A percentile compares a stretch with the other conserved stretches of the same genome.
These are phyloP conservation scores for Diaporthe sp. DNA, from an alignment of 2,329 filamentous ascomycete species.

Conservation along the genomic window DNA sequence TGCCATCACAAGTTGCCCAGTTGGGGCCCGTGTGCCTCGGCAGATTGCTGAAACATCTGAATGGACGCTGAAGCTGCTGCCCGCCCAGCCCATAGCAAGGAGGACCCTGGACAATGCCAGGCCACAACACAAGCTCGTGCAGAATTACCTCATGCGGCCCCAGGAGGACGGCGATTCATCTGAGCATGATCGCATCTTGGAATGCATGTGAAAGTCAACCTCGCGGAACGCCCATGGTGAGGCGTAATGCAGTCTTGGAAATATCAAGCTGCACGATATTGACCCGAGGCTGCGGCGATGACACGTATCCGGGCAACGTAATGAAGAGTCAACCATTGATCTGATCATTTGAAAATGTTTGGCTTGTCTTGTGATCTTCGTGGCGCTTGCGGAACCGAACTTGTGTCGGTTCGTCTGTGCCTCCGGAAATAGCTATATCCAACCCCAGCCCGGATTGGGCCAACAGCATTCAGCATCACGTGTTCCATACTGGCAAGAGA, in stretches of 20 bases:
- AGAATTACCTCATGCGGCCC: slow-evolving; percentile 8
- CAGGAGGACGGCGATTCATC: background rate
- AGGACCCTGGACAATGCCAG: slow-evolving; percentile 11
- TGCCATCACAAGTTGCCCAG: slow-evolving; percentile 23
- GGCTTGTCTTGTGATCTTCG: background rate
- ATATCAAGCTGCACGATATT: background rate
- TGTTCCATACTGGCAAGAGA: background rate
- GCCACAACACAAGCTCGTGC: slow-evolving; percentile 11
- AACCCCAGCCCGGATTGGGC: background rate
- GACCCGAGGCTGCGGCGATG: background rate
- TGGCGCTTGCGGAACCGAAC: too few relatives aligned
- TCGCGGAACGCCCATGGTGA: background rate
- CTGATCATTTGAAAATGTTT: background rate
- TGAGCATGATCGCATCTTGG: background rate
- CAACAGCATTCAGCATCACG: background rate
- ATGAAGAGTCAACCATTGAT: background rate
- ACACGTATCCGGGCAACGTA: background rate
- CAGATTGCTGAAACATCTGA: slow-evolving; percentile 32
- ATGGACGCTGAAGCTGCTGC: background rate
- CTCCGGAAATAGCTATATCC: too few relatives aligned
- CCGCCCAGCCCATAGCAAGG: slow-evolving; percentile 1
- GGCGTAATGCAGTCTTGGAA: too few relatives aligned
- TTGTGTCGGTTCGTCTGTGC: background rate
- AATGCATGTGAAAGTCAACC: slow-evolving; percentile 19
- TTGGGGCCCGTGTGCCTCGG: slow-evolving; percentile 27